Evolutionary conservation across 2,329 filamentous ascomycete species (phyloP).

Genomic region (Aspergillus fructus): DNA sequence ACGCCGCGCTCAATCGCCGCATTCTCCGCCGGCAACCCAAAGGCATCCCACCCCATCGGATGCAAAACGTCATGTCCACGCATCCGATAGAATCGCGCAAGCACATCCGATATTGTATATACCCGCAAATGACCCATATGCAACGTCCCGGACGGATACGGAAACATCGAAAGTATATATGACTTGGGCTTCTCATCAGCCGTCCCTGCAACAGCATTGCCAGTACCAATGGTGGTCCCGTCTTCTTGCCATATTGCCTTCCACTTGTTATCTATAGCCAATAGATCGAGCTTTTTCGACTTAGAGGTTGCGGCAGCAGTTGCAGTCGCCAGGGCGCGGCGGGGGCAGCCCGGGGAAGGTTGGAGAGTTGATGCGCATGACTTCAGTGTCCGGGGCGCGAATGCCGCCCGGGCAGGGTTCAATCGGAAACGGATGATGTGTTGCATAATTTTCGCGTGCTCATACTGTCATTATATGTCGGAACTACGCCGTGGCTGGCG

Average conservation of each 20-base stretch:
- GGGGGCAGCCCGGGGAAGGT: constrained; percentile 8
- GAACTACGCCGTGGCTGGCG: constrained; percentile 3
- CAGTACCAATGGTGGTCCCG: constrained; percentile 5
- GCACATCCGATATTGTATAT: constrained; percentile 85
- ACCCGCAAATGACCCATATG: constrained; percentile 86
- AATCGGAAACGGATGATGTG: constrained; percentile 29
- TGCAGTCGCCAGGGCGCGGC: constrained; percentile 20
- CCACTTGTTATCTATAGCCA: constrained; percentile 55
- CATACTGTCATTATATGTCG: constrained; percentile 20
- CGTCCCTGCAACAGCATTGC: background rate
- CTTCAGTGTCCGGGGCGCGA: constrained; percentile 21
- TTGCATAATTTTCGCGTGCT: constrained; percentile 25
- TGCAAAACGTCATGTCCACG: constrained; percentile 73
- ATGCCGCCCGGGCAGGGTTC: constrained; percentile 16
- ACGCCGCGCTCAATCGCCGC: constrained; percentile 81
- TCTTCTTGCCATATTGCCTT: constrained; percentile 48
- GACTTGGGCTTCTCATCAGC: constrained; percentile 39
- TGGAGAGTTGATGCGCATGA: constrained; percentile 16
- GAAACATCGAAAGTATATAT: constrained; percentile 89
- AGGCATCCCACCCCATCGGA: constrained; percentile 95
- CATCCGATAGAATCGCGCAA: constrained; percentile 73
- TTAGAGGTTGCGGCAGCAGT: constrained; percentile 18
- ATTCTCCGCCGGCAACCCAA: constrained; percentile 88
- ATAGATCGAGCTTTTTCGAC: constrained; percentile 41
- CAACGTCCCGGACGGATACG: constrained; percentile 82